Percentiles rank a stretch among this genome's conserved stretches.
Conservation (phyloP, 805 yeast species). For the Ogataea kodamae region DNA sequence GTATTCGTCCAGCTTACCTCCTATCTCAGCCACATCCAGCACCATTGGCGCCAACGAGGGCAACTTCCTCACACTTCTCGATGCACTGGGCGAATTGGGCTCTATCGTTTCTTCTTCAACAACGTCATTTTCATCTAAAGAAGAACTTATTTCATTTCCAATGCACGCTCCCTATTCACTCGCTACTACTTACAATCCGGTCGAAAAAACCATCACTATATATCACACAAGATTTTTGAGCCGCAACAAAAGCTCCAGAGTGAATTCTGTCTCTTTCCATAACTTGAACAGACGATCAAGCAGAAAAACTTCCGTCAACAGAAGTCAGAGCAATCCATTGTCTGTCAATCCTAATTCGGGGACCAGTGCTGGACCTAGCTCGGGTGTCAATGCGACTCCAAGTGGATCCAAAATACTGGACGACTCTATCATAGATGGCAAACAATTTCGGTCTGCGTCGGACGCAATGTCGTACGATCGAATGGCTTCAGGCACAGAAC, state of each 20-base stretch:
- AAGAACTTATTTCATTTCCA: slow-evolving; percentile 57
- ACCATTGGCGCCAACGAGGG: slow-evolving; percentile 21
- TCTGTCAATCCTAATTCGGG: slow-evolving; percentile 14
- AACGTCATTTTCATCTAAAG: slow-evolving; percentile 56
- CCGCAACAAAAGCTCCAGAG: slow-evolving; percentile 17
- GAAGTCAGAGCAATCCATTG: slow-evolving; percentile 4
- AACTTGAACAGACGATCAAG: slow-evolving; percentile 23
- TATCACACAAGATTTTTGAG: slow-evolving; percentile 53
- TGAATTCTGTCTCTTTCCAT: slow-evolving; percentile 17
- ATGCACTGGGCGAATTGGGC: slow-evolving; percentile 74
- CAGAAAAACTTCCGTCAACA: slow-evolving; percentile 21
- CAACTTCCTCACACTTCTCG: slow-evolving; percentile 62
- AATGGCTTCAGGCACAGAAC: slow-evolving; percentile 41
- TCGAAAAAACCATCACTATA: slow-evolving; percentile 43
- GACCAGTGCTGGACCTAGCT: slow-evolving; percentile 21
- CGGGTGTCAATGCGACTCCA: slow-evolving; percentile 34
- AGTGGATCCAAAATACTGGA: slow-evolving; percentile 42
- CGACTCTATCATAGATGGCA: slow-evolving; percentile 24
- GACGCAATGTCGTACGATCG: slow-evolving; percentile 42
- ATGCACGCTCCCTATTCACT: slow-evolving; percentile 37
- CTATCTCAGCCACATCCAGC: slow-evolving; percentile 17
- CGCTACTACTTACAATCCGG: slow-evolving; percentile 53
- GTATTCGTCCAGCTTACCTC: slow-evolving; percentile 12
- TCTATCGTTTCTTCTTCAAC: slow-evolving; percentile 68
- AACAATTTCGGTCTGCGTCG: slow-evolving; percentile 36